Evolutionary conservation across 2,329 filamentous ascomycete genomes (phyloP).

Genomic region (Neophaeococcomyces mojaviensis): DNA sequence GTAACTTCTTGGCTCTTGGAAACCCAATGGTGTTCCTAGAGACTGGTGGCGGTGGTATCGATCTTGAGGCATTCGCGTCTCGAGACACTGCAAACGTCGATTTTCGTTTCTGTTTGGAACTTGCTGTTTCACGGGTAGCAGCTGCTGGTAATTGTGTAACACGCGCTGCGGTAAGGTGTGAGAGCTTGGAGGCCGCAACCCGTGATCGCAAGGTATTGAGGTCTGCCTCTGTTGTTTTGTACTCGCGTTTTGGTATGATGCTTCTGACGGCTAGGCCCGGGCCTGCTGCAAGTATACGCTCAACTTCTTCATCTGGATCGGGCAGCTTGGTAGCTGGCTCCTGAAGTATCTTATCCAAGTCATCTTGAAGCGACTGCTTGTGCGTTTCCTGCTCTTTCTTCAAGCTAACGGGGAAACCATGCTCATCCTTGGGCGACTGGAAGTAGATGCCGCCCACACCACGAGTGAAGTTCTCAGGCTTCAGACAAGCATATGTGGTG

Average conservation of each 20-base stretch:
- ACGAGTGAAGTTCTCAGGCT: conserved; percentile 45
- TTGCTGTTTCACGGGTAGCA: conserved; percentile 28
- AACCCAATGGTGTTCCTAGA: conserved; percentile 82
- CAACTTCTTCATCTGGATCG: conserved; percentile 44
- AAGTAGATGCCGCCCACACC: conserved; percentile 46
- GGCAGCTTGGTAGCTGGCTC: conserved; percentile 23
- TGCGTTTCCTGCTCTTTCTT: conserved; percentile 60
- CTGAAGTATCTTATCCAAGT: conserved; percentile 36
- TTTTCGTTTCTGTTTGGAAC: conserved; percentile 32
- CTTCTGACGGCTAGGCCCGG: conserved; percentile 32
- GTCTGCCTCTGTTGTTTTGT: conserved; percentile 16
- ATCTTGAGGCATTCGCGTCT: conserved; percentile 48
- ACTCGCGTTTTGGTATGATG: conserved; percentile 10
- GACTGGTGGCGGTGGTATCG: conserved; percentile 54
- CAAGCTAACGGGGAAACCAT: conserved; percentile 57
- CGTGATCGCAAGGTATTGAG: conserved; percentile 35
- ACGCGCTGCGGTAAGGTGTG: conserved; percentile 23
- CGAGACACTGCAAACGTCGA: conserved; percentile 23
- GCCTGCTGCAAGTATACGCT: conserved; percentile 61
- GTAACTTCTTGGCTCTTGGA: conserved; percentile 61
- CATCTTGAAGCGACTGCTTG: conserved; percentile 56
- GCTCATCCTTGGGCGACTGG: conserved; percentile 38
- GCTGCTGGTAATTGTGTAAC: conserved; percentile 23
- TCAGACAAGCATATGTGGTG: conserved; percentile 45
- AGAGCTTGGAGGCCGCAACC: conserved; percentile 35